Conservation (phyloP, 2,329 filamentous ascomycete genomes). For the Aureobasidium melanogenum region DNA sequence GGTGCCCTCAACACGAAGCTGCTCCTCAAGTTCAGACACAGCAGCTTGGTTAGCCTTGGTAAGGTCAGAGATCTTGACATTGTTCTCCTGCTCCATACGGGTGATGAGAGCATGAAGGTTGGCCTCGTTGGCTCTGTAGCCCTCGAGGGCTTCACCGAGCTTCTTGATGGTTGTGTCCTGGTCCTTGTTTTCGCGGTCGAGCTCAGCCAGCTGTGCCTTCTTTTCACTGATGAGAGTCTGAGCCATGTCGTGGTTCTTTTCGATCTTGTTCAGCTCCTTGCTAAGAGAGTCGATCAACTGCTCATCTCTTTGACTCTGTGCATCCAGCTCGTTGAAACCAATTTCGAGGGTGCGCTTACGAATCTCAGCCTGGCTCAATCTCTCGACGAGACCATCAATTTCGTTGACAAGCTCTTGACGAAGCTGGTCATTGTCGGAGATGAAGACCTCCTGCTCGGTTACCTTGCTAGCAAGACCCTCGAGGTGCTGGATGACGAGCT, state of each 20-base stretch:
- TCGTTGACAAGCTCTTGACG: conserved; percentile 31
- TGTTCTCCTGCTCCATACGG: conserved; percentile 32
- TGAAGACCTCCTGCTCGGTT: conserved; percentile 21
- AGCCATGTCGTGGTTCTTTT: conserved; percentile 24
- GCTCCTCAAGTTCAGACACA: conserved; percentile 28
- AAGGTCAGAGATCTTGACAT: conserved; percentile 28
- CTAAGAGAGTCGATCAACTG: conserved; percentile 28
- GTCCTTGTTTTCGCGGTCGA: conserved; percentile 23
- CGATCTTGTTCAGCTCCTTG: conserved; percentile 24
- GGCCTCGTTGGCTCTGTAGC: conserved; percentile 31
- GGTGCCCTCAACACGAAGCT: conserved; percentile 29
- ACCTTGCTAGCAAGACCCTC: conserved; percentile 14
- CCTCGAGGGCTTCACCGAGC: conserved; percentile 30
- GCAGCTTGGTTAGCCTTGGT: conserved; percentile 30
- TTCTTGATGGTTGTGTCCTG: conserved; percentile 28
- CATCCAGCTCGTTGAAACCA: conserved; percentile 29
- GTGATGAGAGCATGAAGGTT: conserved; percentile 29
- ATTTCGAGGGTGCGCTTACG: conserved; percentile 29
- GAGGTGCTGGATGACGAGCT: conserved; percentile 32
- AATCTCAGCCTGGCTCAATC: conserved; percentile 28
- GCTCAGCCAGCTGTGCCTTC: conserved; percentile 16
- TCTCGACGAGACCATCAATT: conserved; percentile 27
- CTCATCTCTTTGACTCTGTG: conserved; percentile 29
- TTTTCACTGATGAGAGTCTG: conserved; percentile 19
- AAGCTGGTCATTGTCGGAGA: conserved; percentile 27